A percentile compares a stretch with the other conserved stretches of the same genome.
Conservation (phyloP, 148 eudicot genomes). For the Chenopodium berlandieri region DNA sequence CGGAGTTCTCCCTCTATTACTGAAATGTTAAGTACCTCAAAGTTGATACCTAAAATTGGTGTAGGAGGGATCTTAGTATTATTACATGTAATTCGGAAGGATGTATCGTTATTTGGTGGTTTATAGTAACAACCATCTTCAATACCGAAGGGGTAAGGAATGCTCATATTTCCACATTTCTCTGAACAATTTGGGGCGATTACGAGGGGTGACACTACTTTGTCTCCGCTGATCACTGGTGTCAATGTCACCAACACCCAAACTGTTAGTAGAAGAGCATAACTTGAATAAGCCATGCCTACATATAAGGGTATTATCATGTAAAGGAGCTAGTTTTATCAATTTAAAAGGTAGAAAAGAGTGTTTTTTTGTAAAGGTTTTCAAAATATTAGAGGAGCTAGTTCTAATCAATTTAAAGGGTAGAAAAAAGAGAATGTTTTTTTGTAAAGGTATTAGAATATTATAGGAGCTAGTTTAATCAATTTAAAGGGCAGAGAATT, state of each 20-base stretch:
- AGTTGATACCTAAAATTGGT: not conserved
- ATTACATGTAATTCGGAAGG: too few relatives aligned
- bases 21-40: not conserved
- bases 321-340: too few relatives aligned
- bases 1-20: not conserved
- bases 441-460: too few relatives aligned
- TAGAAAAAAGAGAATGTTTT: too few relatives aligned
- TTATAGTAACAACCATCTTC: conserved; percentile 17
- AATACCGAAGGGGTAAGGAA: conserved; percentile 30
- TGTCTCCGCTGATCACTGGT: not conserved
- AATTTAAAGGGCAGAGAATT: too few relatives aligned
- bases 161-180: conserved; percentile 20
- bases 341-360: too few relatives aligned
- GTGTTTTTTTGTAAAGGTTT: too few relatives aligned
- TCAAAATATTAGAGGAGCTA: too few relatives aligned
- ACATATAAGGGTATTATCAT: too few relatives aligned
- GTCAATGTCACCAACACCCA: not conserved
- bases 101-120: not conserved
- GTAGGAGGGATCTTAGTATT: not conserved
- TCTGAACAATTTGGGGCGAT: conserved; percentile 16
- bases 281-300: not conserved
- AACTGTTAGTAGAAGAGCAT: not conserved
- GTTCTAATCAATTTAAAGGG: too few relatives aligned
- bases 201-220: not conserved
- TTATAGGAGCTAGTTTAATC: too few relatives aligned